Base-by-base conservation (phyloP, 805 yeast species). In the Schizosaccharomyces octosporus region DNA sequence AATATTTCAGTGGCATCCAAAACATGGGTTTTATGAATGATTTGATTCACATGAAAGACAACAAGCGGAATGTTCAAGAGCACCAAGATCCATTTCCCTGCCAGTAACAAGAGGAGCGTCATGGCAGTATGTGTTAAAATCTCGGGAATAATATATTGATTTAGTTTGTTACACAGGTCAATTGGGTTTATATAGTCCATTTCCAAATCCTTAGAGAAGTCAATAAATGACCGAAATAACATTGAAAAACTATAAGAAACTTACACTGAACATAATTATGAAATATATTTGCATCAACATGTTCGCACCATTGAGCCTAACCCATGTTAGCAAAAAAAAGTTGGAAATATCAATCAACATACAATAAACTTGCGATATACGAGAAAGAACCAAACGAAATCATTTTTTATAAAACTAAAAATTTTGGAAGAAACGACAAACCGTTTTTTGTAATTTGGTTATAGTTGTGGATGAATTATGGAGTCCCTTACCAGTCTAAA, bases 1-100 rank as follows among this genome's bases (percentile, higher is more conserved):
- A 93, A 93, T 69, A 90, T 93, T 73, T 90, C 97, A 55, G 98
- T 90, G 63, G 97, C 97, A 72, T 93, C 98, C 72, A 89, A 81
- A 65, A 86, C 75, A 71, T 90, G 89, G 71, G 83, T 82, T 73
- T 87, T 87, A 67, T 80, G 81, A 72, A 83, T 73, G 69, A 87
- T 62, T 63, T 86, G 86, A 76, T 84, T 83, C 63, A 76, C 81
- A 71, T 93, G 93, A 78, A 78, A 93, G 36, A 88, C 93, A 62
- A 86, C 73, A 64, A 93, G 76, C 59, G 97, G 97, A 66, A 82
- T 74, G 73, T 87, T 87, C 69, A 93, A 72, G 68, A 89, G 73
- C 72, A 90, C 83, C 27, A 87, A 81, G 71, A 87, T 81, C 97
- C 97, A 89, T 75, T 85, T 87, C 27, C 97, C 97, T 65, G 85